phyloP scores from a whole-genome alignment of 306 rosid species.

The Herpetospermum pedunculosum region DNA sequence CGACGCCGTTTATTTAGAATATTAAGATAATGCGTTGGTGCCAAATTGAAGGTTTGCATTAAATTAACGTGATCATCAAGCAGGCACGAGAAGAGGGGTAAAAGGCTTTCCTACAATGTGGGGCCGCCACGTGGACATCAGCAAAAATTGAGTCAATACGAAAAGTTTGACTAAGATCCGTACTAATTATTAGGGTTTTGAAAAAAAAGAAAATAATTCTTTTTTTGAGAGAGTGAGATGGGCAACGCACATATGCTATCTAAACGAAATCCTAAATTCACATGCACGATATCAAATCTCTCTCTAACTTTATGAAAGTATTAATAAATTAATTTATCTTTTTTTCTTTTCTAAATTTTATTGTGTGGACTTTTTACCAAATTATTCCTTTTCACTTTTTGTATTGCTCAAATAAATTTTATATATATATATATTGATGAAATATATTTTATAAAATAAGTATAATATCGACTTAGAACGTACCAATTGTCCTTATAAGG shows the following conservation, averaged over 20 bases:
- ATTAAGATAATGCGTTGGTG: too few relatives aligned
- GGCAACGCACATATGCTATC: slow-evolving; percentile 2
- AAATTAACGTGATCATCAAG: not conserved
- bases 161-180: not conserved
- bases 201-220: not conserved
- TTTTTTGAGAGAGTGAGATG: not conserved
- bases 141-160: not conserved
- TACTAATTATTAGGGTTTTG: not conserved
- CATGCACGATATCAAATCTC: not conserved
- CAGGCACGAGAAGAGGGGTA: not conserved
- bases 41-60: not conserved
- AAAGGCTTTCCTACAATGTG: not conserved
- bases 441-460: not conserved
- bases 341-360: not conserved
- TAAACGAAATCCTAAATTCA: not conserved
- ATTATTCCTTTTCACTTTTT: not conserved
- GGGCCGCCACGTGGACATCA: not conserved
- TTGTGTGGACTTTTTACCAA: not conserved
- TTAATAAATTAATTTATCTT: not conserved
- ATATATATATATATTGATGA: not conserved
- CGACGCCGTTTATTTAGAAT: not conserved
- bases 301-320: not conserved
- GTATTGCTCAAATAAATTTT: not conserved
- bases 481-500: too few relatives aligned
- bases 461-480: too few relatives aligned